Evolutionary conservation across 2,329 filamentous ascomycete species (phyloP), one percentile per base, ranked within the genome.

Genomic region (Trichoderma sp.): DNA sequence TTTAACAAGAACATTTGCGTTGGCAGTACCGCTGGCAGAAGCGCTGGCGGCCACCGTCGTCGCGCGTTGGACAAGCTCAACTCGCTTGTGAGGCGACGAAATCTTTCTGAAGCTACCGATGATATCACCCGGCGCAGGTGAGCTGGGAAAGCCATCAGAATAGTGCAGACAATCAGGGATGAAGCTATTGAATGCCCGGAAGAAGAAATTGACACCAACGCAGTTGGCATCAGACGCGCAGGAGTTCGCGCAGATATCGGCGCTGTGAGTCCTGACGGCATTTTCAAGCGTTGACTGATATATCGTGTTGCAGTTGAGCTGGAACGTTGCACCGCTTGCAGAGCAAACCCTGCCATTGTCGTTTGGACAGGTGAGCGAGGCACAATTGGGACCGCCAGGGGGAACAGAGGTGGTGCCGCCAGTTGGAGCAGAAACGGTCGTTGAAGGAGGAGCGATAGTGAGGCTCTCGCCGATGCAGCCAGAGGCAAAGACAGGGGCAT

Each of bases 381-480:
- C 35, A 4, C 59, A 63, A 10, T 39, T 13, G 8, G 42, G 32
- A 5, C 48, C 45, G 6, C 32, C n/a, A 19, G 59, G 45, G 19
- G 58, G 35, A 4, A 52, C 59, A 27, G 45, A 37, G 2, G 59
- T 63, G 22, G n/a, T 39, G 34, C 59, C 59, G 3, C 59, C 59
- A 4, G 59, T 35, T 6, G 29, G 59, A 12, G 45, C 45, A 17
- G 59, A n/a, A 2, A 63, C 45, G 19, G 59, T 63, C 6, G 59
- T 22, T 1, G 59, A 19, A 22, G 59, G 59, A 15, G 45, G 25
- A 1, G 45, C 59, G 13, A 63, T 63, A 3, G n/a, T 37, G 32
- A 63, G 45, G 6, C 4, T 50, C 45, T 63, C 45, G 9, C 59
- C 59, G 22, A 63, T 37, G 59, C 59, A 63, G 22, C 59, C 59